A percentile compares a stretch with the other conserved stretches of the same genome.
Evolutionary conservation across 805 yeast species (phyloP).

Genomic region (Ogataea trehaloabstinens): DNA sequence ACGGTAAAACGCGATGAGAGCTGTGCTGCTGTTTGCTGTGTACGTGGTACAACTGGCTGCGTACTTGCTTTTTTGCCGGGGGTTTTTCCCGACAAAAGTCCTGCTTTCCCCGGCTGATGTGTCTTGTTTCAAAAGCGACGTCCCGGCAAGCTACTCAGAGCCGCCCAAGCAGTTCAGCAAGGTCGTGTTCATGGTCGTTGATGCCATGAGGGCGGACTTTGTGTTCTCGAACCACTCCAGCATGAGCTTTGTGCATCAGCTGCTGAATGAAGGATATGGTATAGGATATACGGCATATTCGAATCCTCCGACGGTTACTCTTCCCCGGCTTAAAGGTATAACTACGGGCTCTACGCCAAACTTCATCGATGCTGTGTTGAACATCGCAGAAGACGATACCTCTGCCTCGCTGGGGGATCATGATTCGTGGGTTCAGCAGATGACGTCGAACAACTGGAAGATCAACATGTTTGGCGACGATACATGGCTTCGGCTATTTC

Average conservation of each 20-base stretch:
- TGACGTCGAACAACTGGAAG: constrained; percentile 38
- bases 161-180: constrained; percentile 54
- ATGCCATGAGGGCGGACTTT: constrained; percentile 90
- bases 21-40: not conserved
- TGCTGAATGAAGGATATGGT: constrained; percentile 67
- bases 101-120: constrained; percentile 60
- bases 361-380: constrained; percentile 89
- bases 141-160: constrained; percentile 27
- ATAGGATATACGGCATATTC: constrained; percentile 89
- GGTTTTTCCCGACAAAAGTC: constrained; percentile 91
- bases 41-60: constrained; percentile 46
- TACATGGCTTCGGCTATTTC: constrained; percentile 93
- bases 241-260: constrained; percentile 63
- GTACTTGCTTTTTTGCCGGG: constrained; percentile 63
- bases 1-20: no score
- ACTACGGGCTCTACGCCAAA: constrained; percentile 95
- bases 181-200: constrained; percentile 81
- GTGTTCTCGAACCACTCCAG: constrained; percentile 63
- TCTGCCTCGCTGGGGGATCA: constrained; percentile 63
- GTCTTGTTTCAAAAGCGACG: constrained; percentile 32
- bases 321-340: constrained; percentile 89
- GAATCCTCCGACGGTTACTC: constrained; percentile 94
- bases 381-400: constrained; percentile 87
- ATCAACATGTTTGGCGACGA: constrained; percentile 95
- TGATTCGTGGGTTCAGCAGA: constrained; percentile 86